Percentiles rank a stretch among this genome's conserved stretches.
These are phyloP conservation scores for Aspergillus leporis DNA, from an alignment of 495 filamentous ascomycete species.

Conservation along the genomic window DNA sequence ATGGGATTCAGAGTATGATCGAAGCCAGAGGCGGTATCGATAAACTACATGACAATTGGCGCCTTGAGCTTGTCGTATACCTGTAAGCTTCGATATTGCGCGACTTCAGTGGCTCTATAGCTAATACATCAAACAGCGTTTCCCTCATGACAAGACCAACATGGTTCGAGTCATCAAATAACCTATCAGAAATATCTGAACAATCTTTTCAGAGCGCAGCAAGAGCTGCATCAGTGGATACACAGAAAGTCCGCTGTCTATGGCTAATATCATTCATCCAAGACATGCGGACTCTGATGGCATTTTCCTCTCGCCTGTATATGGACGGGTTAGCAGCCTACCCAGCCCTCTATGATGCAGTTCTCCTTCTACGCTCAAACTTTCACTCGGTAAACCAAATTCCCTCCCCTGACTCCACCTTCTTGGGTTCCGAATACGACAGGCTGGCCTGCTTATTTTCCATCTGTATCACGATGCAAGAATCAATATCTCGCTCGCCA, in stretches of 20 bases:
- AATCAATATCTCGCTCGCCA: constrained; percentile 19
- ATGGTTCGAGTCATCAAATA: constrained; percentile 30
- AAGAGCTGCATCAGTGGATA: constrained; percentile 13
- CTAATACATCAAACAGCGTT: constrained; percentile 15
- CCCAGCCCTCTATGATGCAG: constrained; percentile 21
- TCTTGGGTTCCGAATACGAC: constrained; percentile 17
- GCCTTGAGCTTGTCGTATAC: constrained; percentile 28
- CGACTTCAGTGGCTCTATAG: background rate
- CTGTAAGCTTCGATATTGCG: constrained; percentile 21
- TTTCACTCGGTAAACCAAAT: constrained; percentile 12
- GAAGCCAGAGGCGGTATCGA: constrained; percentile 28
- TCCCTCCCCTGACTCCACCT: background rate
- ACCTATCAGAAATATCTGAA: constrained; percentile 14
- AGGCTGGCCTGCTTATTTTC: constrained; percentile 24
- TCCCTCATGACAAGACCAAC: constrained; percentile 32
- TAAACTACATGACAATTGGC: constrained; percentile 26
- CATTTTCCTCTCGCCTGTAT: constrained; percentile 18
- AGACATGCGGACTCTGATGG: constrained; percentile 32
- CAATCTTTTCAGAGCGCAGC: constrained; percentile 1
- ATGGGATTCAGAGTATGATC: constrained; percentile 31
- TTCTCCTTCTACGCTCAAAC: constrained; percentile 19
- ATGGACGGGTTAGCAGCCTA: constrained; percentile 16
- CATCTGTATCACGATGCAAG: constrained; percentile 29
- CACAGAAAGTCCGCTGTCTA: constrained; percentile 29
- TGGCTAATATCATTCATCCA: constrained; percentile 37